Conservation (phyloP, 805 yeast species). For the Priceomyces melissophilus region DNA sequence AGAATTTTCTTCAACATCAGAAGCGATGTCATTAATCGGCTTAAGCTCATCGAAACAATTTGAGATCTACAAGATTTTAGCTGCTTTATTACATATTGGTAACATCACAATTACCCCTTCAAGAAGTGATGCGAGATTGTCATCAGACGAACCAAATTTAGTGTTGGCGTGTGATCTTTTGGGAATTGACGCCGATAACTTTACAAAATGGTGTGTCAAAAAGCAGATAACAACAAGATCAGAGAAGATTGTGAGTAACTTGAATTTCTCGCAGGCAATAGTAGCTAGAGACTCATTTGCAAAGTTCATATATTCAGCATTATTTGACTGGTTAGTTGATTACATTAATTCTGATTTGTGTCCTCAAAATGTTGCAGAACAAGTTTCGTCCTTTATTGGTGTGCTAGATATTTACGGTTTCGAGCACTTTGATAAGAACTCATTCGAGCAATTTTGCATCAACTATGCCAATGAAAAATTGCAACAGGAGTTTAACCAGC, state of each 20-base stretch:
- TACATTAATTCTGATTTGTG: slow-evolving; percentile 80
- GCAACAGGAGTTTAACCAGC: slow-evolving; percentile 96
- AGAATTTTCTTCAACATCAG: slow-evolving; percentile 73
- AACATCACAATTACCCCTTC: slow-evolving; percentile 84
- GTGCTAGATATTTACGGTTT: slow-evolving; percentile 97
- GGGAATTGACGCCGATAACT: slow-evolving; percentile 68
- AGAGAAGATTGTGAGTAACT: slow-evolving; percentile 83
- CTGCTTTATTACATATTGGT: slow-evolving; percentile 90
- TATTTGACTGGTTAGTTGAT: slow-evolving; percentile 93
- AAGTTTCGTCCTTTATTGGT: slow-evolving; percentile 78
- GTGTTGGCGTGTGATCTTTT: slow-evolving; percentile 79
- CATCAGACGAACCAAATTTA: slow-evolving; percentile 83
- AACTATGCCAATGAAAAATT: slow-evolving; percentile 95
- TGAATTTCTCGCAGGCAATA: slow-evolving; percentile 76
- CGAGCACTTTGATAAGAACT: slow-evolving; percentile 91
- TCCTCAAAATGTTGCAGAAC: slow-evolving; percentile 60
- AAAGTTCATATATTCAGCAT: slow-evolving; percentile 84
- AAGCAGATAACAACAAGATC: slow-evolving; percentile 90
- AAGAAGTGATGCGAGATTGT: slow-evolving; percentile 74
- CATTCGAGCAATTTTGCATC: slow-evolving; percentile 96
- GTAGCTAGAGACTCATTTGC: slow-evolving; percentile 98
- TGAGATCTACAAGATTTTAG: slow-evolving; percentile 71
- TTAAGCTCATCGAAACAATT: slow-evolving; percentile 55
- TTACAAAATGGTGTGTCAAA: slow-evolving; percentile 90
- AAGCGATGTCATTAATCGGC: slow-evolving; percentile 79